Evolutionary conservation across 2,329 filamentous ascomycete genomes (phyloP).

Genomic region (Fusarium nygamai): DNA sequence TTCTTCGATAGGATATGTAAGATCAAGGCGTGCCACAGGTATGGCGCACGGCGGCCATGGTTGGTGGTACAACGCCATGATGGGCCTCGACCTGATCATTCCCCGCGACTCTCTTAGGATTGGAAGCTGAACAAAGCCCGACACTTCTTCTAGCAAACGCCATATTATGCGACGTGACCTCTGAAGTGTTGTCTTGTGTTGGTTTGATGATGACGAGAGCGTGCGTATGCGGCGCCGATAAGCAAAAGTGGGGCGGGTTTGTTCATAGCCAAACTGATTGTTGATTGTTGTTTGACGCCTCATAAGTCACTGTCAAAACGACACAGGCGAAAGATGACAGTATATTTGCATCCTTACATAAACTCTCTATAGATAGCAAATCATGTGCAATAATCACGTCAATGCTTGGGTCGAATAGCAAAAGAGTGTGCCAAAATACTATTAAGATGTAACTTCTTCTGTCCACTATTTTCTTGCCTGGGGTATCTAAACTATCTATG

Average conservation of each 20-base stretch:
- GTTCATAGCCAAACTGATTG: too few species aligned
- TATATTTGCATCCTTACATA: too few species aligned
- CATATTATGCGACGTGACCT: not conserved
- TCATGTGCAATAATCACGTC: too few species aligned
- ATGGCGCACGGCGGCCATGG: slow-evolving; percentile 8
- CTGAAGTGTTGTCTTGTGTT: not conserved
- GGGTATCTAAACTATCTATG: too few species aligned
- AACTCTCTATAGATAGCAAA: too few species aligned
- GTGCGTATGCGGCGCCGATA: not conserved
- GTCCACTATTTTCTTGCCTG: too few species aligned
- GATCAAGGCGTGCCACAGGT: slow-evolving; percentile 26
- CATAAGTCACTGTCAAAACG: not conserved
- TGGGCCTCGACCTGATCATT: not conserved
- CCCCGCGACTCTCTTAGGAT: too few species aligned
- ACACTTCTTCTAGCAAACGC: too few species aligned
- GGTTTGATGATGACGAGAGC: not conserved
- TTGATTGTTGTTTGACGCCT: not conserved
- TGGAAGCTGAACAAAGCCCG: not conserved
- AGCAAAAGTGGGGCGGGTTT: not conserved
- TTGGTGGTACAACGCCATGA: not conserved
- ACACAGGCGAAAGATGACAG: too few species aligned
- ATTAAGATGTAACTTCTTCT: too few species aligned
- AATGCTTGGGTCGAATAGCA: too few species aligned
- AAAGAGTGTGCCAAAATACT: too few species aligned
- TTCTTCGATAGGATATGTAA: slow-evolving; percentile 16